These are phyloP conservation scores for sorghum (Sorghum bicolor) DNA, from an alignment of 176 grass and related monocot species.

Conservation along the genomic window Sorghum_bicolor_NCBIv3 NC_012871.2:74161501-74162000, in stretches of 20 bases:
- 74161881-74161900: constrained; percentile 17
- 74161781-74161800: constrained; percentile 34
- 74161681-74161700: neutral
- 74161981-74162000: neutral
- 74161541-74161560: constrained; percentile 97
- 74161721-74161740: constrained; percentile 66
- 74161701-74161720: neutral
- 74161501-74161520: neutral
- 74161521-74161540: neutral
- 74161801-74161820: neutral
- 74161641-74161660: constrained; percentile 49
- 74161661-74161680: neutral
- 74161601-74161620: constrained; percentile 80
- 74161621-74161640: constrained; percentile 75
- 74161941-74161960: neutral
- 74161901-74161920: neutral
- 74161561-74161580: constrained; percentile 81
- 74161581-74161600: constrained; percentile 94
- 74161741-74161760: constrained; percentile 64
- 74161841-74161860: constrained; percentile 6
- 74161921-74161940: neutral
- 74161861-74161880: neutral
- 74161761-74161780: constrained; percentile 52
- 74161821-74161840: neutral
- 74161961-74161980: constrained; percentile 23